Percentiles rank a stretch among this genome's conserved stretches.
These are phyloP conservation scores for Phialophora expanda DNA, from an alignment of 2,329 filamentous ascomycete genomes.

Conservation along the genomic window DNA sequence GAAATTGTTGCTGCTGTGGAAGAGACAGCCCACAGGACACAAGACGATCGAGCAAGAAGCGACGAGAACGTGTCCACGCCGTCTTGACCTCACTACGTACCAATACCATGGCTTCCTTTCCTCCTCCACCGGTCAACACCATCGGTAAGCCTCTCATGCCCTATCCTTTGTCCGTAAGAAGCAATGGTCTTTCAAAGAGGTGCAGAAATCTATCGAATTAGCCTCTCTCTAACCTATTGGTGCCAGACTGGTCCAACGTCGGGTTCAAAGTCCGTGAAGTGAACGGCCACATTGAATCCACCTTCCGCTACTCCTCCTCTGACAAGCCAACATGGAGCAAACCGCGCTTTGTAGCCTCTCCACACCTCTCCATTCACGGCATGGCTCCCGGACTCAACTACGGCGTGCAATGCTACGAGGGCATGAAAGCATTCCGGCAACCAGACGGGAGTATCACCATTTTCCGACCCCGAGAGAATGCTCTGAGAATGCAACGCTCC, in stretches of 20 bases:
- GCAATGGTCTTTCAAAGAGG: neutral
- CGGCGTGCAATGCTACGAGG: constrained; percentile 96
- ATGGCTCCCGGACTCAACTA: constrained; percentile 97
- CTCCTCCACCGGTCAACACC: constrained; percentile 75
- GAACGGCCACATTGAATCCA: constrained; percentile 90
- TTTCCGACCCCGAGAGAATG: constrained; percentile 88
- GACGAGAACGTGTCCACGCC: neutral
- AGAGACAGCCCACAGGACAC: neutral
- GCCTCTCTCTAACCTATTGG: neutral
- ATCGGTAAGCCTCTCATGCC: constrained; percentile 60
- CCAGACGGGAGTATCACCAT: constrained; percentile 76
- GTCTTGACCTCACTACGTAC: neutral
- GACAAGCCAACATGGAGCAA: constrained; percentile 44
- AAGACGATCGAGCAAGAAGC: neutral
- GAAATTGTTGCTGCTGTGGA: neutral
- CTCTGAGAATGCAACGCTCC: constrained; percentile 80
- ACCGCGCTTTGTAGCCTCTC: constrained; percentile 79
- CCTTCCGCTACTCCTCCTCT: constrained; percentile 72
- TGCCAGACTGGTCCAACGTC: constrained; percentile 82
- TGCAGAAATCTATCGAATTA: neutral
- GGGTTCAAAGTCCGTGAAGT: constrained; percentile 94
- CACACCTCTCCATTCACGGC: constrained; percentile 86
- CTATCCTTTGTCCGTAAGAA: neutral
- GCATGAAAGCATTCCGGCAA: constrained; percentile 92
- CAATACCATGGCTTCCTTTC: constrained; percentile 57